These are phyloP conservation scores for Margaritispora aquatica DNA, from an alignment of 495 filamentous ascomycete genomes.

Conservation along the genomic window DNA sequence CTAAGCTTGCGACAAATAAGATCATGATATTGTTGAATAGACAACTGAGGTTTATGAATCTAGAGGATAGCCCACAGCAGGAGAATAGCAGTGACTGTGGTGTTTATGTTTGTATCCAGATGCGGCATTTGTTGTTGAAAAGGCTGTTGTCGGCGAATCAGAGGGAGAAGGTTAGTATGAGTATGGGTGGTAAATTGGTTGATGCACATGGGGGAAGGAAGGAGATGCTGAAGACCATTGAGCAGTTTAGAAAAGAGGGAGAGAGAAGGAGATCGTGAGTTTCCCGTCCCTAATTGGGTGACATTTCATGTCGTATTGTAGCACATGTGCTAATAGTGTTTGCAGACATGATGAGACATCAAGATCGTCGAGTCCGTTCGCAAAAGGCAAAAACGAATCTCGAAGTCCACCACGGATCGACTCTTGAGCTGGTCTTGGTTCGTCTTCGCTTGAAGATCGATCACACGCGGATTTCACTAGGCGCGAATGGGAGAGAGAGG, in stretches of 20 bases:
- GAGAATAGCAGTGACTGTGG: slow-evolving; percentile 92
- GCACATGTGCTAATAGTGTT: neutral
- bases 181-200: slow-evolving; percentile 70
- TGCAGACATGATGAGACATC: slow-evolving; percentile 2
- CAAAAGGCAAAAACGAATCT: slow-evolving; percentile 17
- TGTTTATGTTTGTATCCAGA: slow-evolving; percentile 90
- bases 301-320: no score
- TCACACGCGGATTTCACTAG: neutral
- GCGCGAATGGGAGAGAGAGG: no score
- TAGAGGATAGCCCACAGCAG: slow-evolving; percentile 84
- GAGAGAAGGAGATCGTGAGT: slow-evolving; percentile 72
- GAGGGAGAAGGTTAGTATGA: slow-evolving; percentile 86
- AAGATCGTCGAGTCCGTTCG: neutral
- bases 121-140: slow-evolving; percentile 82
- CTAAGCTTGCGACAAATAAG: slow-evolving; percentile 54
- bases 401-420: slow-evolving; percentile 22
- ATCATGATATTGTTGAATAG: slow-evolving; percentile 58
- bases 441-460: no score
- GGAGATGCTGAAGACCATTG: slow-evolving; percentile 84
- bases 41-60: slow-evolving; percentile 61
- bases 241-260: slow-evolving; percentile 74
- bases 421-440: slow-evolving; percentile 5
- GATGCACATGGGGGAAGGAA: slow-evolving; percentile 72
- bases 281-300: neutral
- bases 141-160: slow-evolving; percentile 70